Conservation (phyloP, 352 stramenopile genomes). For the Phytopythium oedochilum region DNA sequence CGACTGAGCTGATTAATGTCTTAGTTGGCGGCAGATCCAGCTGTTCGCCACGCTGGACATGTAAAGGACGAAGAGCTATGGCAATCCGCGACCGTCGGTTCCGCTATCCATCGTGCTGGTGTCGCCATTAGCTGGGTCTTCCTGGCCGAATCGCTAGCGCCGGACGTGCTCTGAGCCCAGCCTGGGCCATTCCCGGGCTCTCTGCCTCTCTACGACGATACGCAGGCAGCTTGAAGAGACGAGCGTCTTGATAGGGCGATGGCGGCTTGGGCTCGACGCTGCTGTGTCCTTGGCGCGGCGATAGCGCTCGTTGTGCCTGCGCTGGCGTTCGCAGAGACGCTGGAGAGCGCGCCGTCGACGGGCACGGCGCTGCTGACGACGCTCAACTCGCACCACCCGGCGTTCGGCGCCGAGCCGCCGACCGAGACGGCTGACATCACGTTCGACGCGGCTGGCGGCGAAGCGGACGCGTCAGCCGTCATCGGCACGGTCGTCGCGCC, state of each 20-base stretch:
- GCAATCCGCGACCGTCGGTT: background rate
- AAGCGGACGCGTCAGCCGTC: background rate
- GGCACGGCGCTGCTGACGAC: conserved; percentile 17
- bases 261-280: background rate
- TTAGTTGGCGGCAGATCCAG: background rate
- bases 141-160: background rate
- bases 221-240: too few species aligned
- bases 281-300: background rate
- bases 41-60: background rate
- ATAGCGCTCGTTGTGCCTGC: background rate
- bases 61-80: conserved; percentile 3
- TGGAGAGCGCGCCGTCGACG: conserved; percentile 21
- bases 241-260: too few species aligned
- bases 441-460: conserved; percentile 4
- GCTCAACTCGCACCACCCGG: conserved; percentile 29
- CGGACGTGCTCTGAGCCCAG: background rate
- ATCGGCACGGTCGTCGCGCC: conserved; percentile 8
- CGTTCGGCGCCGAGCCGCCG: conserved; percentile 16
- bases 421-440: conserved; percentile 21
- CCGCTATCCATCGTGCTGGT: background rate
- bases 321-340: conserved; percentile 5
- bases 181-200: too few species aligned
- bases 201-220: too few species aligned
- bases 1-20: background rate
- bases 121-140: background rate